Evolutionary conservation across 768 basidiomycete genomes (phyloP).

Genomic region (Tricholoma saponaceum): DNA sequence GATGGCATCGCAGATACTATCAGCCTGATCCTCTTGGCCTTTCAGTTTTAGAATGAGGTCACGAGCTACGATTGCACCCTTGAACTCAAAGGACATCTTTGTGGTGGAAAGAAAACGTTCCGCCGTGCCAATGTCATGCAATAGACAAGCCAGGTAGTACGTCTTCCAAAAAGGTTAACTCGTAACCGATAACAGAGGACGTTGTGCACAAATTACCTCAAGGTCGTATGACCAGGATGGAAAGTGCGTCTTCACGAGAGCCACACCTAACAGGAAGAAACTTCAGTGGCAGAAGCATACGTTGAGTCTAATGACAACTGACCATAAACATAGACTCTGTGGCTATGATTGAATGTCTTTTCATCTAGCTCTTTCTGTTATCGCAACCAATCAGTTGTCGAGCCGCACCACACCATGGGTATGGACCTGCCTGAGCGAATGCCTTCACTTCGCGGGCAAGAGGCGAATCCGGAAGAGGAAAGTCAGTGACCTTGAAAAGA

Average conservation of each 20-base stretch:
- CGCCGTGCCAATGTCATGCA: constrained; percentile 52
- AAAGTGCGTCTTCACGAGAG: constrained; percentile 43
- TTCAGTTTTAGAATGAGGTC: constrained; percentile 40
- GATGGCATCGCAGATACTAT: constrained; percentile 48
- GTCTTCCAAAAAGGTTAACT: constrained; percentile 24
- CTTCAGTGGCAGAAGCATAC: background rate
- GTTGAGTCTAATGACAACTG: constrained; percentile 1
- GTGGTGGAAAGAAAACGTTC: constrained; percentile 45
- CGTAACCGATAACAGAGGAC: background rate
- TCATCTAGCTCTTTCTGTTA: constrained; percentile 37
- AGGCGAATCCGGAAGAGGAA: constrained; percentile 38
- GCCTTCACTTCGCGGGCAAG: constrained; percentile 34
- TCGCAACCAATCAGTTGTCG: background rate
- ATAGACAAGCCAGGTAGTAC: constrained; percentile 46
- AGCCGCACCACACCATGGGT: background rate
- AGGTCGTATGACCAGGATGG: constrained; percentile 40
- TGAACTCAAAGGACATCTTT: constrained; percentile 55
- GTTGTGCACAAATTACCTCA: constrained; percentile 14
- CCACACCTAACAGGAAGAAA: constrained; percentile 33
- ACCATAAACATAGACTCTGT: constrained; percentile 51
- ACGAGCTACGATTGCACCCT: constrained; percentile 48
- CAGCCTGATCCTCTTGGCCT: constrained; percentile 46
- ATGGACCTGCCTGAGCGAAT: constrained; percentile 31
- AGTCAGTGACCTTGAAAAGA: constrained; percentile 31
- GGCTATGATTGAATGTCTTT: constrained; percentile 45